Evolutionary conservation across 768 basidiomycete species (phyloP).

Genomic region (Lentinula edodes): DNA sequence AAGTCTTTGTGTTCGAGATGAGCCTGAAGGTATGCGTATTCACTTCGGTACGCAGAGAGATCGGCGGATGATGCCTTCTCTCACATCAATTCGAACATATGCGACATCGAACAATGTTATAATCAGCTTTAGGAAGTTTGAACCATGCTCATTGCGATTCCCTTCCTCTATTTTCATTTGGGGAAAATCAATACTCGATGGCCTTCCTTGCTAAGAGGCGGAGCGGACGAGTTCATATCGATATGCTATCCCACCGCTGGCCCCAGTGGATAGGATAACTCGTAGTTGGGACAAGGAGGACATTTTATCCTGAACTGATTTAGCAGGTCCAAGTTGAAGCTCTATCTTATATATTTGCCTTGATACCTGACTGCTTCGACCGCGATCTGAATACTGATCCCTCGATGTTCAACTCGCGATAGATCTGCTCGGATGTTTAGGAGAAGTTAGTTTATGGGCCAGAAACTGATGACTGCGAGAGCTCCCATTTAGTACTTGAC

Average conservation of each 20-base stretch:
- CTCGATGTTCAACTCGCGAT: too few relatives aligned
- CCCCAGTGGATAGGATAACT: constrained; percentile 8
- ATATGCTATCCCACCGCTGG: constrained; percentile 41
- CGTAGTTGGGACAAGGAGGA: neutral
- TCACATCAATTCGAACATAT: constrained; percentile 35
- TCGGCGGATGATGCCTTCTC: constrained; percentile 9
- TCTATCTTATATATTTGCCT: too few relatives aligned
- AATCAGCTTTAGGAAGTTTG: constrained; percentile 8
- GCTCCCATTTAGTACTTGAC: too few relatives aligned
- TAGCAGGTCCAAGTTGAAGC: too few relatives aligned
- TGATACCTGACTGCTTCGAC: too few relatives aligned
- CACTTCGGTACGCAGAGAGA: constrained; percentile 27
- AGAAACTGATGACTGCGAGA: too few relatives aligned
- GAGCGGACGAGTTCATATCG: constrained; percentile 30
- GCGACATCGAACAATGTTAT: constrained; percentile 17
- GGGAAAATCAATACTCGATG: constrained; percentile 39
- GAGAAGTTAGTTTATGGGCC: too few relatives aligned
- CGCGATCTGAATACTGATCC: too few relatives aligned
- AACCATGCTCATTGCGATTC: constrained; percentile 24
- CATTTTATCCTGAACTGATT: too few relatives aligned
- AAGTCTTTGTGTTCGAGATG: constrained; percentile 35
- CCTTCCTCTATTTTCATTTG: constrained; percentile 31
- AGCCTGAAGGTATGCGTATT: constrained; percentile 40
- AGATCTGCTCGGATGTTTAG: too few relatives aligned
- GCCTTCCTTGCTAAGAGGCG: constrained; percentile 35